phyloP scores from a whole-genome alignment of 2,329 filamentous ascomycete genomes.

The Pseudogymnoascus sp. region DNA sequence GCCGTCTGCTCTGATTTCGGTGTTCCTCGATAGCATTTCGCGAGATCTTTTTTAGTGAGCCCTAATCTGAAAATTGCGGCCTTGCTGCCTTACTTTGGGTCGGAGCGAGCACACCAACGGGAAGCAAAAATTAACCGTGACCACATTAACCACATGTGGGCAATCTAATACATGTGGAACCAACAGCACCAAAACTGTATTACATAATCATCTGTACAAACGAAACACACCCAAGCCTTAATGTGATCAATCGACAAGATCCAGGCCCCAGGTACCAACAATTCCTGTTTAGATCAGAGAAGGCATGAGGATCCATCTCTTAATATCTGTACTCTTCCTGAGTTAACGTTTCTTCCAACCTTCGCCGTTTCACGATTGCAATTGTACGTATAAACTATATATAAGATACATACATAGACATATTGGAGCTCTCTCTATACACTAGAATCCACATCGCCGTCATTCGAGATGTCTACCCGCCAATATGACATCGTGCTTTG shows the following conservation, averaged over 20 bases:
- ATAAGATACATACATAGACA: slow-evolving; percentile 4
- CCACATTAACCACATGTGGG: background rate
- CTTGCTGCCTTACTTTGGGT: background rate
- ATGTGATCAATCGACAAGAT: slow-evolving; percentile 4
- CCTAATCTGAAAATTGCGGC: background rate
- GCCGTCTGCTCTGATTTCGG: slow-evolving; percentile 7
- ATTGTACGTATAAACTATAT: background rate
- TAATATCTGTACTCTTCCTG: background rate
- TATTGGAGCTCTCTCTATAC: background rate
- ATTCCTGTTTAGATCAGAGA: background rate
- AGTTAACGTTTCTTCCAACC: background rate
- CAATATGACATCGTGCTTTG: slow-evolving; percentile 58
- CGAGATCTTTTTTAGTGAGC: slow-evolving; percentile 8
- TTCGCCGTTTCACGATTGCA: slow-evolving; percentile 6
- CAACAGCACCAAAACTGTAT: background rate
- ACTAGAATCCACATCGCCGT: background rate
- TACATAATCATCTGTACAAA: background rate
- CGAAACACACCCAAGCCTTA: background rate
- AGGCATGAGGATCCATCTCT: background rate
- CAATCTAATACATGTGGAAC: background rate
- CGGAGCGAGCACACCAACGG: background rate
- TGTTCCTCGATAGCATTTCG: slow-evolving; percentile 7
- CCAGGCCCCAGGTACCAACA: background rate
- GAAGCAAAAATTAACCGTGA: background rate
- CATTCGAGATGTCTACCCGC: slow-evolving; percentile 13